A percentile compares a stretch with the other conserved stretches of the same genome.
Evolutionary conservation across 2,329 filamentous ascomycete species (phyloP).

Genomic region (Microdochium bolleyi): DNA sequence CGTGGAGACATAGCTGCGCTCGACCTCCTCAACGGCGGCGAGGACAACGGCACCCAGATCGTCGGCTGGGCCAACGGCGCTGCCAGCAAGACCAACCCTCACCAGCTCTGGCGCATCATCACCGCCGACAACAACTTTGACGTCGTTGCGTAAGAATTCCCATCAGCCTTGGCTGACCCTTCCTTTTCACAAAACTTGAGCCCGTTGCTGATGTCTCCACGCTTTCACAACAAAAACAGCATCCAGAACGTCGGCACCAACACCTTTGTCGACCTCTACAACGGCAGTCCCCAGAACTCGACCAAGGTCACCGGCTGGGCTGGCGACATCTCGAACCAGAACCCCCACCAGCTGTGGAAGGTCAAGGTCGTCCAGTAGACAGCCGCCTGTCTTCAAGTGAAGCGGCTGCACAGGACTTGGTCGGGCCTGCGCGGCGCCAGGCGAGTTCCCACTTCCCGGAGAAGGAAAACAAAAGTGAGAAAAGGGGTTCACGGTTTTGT

Average conservation of each 20-base stretch:
- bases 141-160: slow-evolving; percentile 4
- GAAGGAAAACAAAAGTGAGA: no score
- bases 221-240: not conserved
- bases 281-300: slow-evolving; percentile 2
- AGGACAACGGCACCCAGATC: slow-evolving; percentile 3
- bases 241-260: slow-evolving; percentile 5
- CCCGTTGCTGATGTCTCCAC: no score
- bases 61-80: slow-evolving; percentile 1
- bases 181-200: no score
- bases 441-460: no score
- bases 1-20: slow-evolving; percentile 3
- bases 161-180: no score
- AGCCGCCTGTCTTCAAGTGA: no score
- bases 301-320: slow-evolving; percentile 2
- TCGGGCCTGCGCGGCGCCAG: no score
- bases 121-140: slow-evolving; percentile 1
- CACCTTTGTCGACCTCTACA: slow-evolving; percentile 4
- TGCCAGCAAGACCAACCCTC: not conserved
- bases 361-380: not conserved
- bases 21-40: slow-evolving; percentile 1
- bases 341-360: slow-evolving; percentile 4
- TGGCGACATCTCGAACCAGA: not conserved
- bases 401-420: no score
- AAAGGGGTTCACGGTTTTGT: no score
- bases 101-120: slow-evolving; percentile 5